Evolutionary conservation across 805 yeast genomes (phyloP), one percentile per base, ranked within the genome.

Genomic region (Komagataella populi): DNA sequence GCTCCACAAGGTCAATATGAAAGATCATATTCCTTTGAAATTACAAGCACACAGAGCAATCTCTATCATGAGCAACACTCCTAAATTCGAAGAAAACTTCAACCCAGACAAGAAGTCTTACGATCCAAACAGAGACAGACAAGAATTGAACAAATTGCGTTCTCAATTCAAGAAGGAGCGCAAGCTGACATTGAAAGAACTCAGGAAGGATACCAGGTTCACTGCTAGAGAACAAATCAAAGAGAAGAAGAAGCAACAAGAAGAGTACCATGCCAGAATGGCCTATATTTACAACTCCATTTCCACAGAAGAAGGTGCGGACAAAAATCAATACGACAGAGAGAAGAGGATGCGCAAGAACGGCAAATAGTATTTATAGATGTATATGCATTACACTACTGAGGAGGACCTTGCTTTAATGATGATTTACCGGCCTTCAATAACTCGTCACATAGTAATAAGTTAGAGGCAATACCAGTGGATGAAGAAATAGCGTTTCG

Each of bases 341-440:
- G 97, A 90, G 62, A 85, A 80, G 73, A 80, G 76, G 63, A 70
- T 71, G 54, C 22, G 23, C 47, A 30, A 30, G 39, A 6, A 30
- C 14, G 39, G 39, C 39, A 30, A 30, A 30, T 30, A 30, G 39
- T 30, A 30, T 30, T 30, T 30, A 30, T 30, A 10, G 39, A 14
- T 30, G 14, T 30, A 30, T 30, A 30, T 30, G 39, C 39, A 30
- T 30, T 30, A 30, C 39, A 30, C 39, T 30, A 30, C 39, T 30
- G 39, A 30, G 39, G 39, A 49, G 23, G 50, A 47, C 78, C 80
- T 57, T 81, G 81, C 68, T 90, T 88, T 70, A 89, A 74, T 8
- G 96, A 86, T 12, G 96, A 87, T 60, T 95, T 80, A 49, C 99
- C 99, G 2, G 99, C 99, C 71, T 91, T 89, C 63, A 93, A 76